Percentiles rank a stretch among this genome's conserved stretches.
Conservation (phyloP, 2,329 filamentous ascomycete species). For the Dactylellina haptotyla region DNA sequence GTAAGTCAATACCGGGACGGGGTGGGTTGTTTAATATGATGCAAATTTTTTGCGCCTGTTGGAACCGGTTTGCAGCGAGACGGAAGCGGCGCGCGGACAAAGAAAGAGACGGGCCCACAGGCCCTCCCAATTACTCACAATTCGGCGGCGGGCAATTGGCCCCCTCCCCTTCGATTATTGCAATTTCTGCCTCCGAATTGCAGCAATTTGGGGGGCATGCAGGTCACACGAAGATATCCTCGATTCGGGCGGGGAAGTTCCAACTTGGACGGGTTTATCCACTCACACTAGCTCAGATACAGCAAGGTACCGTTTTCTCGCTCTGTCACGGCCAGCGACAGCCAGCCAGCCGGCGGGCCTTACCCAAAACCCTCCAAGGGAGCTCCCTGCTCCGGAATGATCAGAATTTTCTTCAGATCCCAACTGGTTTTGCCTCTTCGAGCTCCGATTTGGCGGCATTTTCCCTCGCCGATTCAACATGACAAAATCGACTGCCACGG, state of each 20-base stretch:
- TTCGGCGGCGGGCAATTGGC: slow-evolving; percentile 32
- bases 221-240: slow-evolving; percentile 42
- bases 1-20: too few relatives aligned
- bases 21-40: slow-evolving; percentile 36
- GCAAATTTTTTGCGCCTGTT: slow-evolving; percentile 24
- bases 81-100: slow-evolving; percentile 32
- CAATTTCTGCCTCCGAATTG: background rate
- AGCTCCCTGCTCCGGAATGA: slow-evolving; percentile 38
- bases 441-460: slow-evolving; percentile 17
- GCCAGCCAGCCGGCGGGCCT: too few relatives aligned
- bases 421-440: slow-evolving; percentile 23
- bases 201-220: slow-evolving; percentile 14
- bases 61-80: slow-evolving; percentile 5
- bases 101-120: slow-evolving; percentile 3
- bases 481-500: too few relatives aligned
- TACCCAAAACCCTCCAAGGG: slow-evolving; percentile 12
- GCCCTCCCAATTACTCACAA: slow-evolving; percentile 25
- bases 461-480: slow-evolving; percentile 22
- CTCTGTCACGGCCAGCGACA: too few relatives aligned
- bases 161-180: background rate
- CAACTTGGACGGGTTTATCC: slow-evolving; percentile 30
- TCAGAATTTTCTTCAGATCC: slow-evolving; percentile 46
- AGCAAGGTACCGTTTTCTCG: slow-evolving; percentile 31
- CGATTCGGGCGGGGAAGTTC: slow-evolving; percentile 43
- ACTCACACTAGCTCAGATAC: slow-evolving; percentile 39